Evolutionary conservation across 768 basidiomycete genomes (phyloP).

Genomic region (Termitomyces sp.): DNA sequence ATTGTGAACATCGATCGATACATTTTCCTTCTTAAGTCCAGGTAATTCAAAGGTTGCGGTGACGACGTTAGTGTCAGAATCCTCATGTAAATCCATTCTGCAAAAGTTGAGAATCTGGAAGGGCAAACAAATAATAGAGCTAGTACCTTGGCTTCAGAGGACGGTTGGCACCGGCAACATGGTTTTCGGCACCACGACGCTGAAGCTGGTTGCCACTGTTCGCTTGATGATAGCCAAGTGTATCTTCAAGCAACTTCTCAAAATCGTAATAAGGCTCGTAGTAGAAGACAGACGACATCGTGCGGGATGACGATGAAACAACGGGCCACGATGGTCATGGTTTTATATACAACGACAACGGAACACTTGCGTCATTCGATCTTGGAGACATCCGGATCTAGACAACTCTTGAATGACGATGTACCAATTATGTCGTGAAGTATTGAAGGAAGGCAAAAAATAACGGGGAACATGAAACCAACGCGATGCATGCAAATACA

Average conservation of each 20-base stretch:
- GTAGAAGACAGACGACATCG: constrained; percentile 23
- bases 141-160: constrained; percentile 19
- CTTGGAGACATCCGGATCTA: neutral
- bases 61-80: constrained; percentile 31
- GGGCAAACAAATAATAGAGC: neutral
- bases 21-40: constrained; percentile 42
- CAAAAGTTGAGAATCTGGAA: neutral
- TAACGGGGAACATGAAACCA: neutral
- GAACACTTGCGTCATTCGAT: constrained; percentile 3
- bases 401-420: neutral
- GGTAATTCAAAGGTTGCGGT: constrained; percentile 53
- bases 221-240: constrained; percentile 18
- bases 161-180: constrained; percentile 5
- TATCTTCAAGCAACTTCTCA: constrained; percentile 38
- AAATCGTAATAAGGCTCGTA: constrained; percentile 39
- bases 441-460: neutral
- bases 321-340: neutral
- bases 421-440: neutral
- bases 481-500: constrained; percentile 4
- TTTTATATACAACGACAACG: neutral
- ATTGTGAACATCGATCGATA: constrained; percentile 42
- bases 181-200: constrained; percentile 8
- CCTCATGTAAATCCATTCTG: constrained; percentile 46
- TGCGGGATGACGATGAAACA: neutral
- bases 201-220: constrained; percentile 5